Percentiles rank a stretch among this genome's conserved stretches.
Conservation (phyloP, 768 basidiomycete genomes). For the Tylopilus subfusipes region DNA sequence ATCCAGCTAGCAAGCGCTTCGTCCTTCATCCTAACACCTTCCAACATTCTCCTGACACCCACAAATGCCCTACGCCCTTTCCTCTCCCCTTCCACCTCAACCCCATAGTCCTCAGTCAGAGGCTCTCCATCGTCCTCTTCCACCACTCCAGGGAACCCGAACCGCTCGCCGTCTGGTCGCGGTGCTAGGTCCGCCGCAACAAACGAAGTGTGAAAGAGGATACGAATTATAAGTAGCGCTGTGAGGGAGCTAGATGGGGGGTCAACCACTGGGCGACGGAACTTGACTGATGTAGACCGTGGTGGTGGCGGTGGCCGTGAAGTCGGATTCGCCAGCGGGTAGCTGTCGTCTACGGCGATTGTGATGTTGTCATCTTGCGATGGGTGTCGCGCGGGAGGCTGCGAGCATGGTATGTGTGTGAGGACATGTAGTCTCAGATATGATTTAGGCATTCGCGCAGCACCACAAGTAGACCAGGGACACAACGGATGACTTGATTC, state of each 20-base stretch:
- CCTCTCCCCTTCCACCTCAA: constrained; percentile 65
- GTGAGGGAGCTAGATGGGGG: constrained; percentile 74
- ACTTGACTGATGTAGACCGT: constrained; percentile 58
- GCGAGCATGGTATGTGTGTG: constrained; percentile 67
- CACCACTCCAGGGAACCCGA: constrained; percentile 83
- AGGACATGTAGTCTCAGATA: constrained; percentile 65
- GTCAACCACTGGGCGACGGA: constrained; percentile 55
- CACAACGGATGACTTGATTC: constrained; percentile 52
- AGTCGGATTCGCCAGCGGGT: constrained; percentile 63
- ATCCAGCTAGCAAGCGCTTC: constrained; percentile 58
- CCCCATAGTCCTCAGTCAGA: constrained; percentile 28
- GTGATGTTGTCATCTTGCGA: constrained; percentile 75
- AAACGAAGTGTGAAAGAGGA: constrained; percentile 78
- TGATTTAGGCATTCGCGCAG: constrained; percentile 42
- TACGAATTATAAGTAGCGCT: constrained; percentile 77
- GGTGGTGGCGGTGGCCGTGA: constrained; percentile 67
- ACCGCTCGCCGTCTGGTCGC: constrained; percentile 77
- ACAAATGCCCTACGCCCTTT: constrained; percentile 71
- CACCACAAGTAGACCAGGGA: constrained; percentile 68
- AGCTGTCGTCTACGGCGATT: constrained; percentile 52
- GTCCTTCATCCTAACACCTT: constrained; percentile 63
- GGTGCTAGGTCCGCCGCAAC: constrained; percentile 62
- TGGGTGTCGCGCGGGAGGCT: constrained; percentile 55
- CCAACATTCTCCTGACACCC: constrained; percentile 54
- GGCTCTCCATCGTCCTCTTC: constrained; percentile 76